Conservation (phyloP, 805 yeast species). For the Danielozyma ontarioensis region DNA sequence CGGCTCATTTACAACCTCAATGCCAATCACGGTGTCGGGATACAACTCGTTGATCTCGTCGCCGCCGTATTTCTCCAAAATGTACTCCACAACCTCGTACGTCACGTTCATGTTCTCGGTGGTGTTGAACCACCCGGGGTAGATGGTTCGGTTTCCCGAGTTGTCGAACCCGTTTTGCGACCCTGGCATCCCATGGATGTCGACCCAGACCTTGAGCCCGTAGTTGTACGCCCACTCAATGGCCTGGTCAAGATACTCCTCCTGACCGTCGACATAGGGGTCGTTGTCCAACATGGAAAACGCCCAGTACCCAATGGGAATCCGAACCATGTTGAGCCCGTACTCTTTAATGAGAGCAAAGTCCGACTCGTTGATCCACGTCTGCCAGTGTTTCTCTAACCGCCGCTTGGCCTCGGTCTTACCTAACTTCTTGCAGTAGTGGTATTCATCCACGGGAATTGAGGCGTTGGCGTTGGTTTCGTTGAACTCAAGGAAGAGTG, state of each 20-base stretch:
- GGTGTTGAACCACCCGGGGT: slow-evolving; percentile 45
- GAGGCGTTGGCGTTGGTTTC: slow-evolving; percentile 23
- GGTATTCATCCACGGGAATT: slow-evolving; percentile 81
- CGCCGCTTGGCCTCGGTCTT: slow-evolving; percentile 46
- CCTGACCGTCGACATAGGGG: slow-evolving; percentile 86
- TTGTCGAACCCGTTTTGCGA: slow-evolving; percentile 96
- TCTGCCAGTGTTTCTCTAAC: slow-evolving; percentile 68
- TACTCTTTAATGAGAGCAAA: slow-evolving; percentile 50
- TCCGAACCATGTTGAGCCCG: slow-evolving; percentile 81
- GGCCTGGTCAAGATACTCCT: slow-evolving; percentile 66
- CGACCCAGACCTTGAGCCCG: slow-evolving; percentile 78
- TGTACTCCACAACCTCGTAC: slow-evolving; percentile 45
- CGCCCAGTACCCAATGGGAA: slow-evolving; percentile 97
- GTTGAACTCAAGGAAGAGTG: slow-evolving; percentile 54
- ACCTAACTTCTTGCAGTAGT: slow-evolving; percentile 58
- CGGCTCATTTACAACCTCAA: slow-evolving; percentile 88
- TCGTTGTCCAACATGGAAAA: slow-evolving; percentile 56
- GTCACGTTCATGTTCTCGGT: slow-evolving; percentile 52
- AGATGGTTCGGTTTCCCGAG: slow-evolving; percentile 71
- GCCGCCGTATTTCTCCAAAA: slow-evolving; percentile 62
- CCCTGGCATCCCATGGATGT: slow-evolving; percentile 95
- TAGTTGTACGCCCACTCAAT: slow-evolving; percentile 65
- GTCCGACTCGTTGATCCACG: slow-evolving; percentile 73
- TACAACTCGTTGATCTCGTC: slow-evolving; percentile 26
- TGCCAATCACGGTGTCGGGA: slow-evolving; percentile 72